A percentile compares a stretch with the other conserved stretches of the same genome.
Conservation (phyloP, 495 filamentous ascomycete species). For the Podospora australis region DNA sequence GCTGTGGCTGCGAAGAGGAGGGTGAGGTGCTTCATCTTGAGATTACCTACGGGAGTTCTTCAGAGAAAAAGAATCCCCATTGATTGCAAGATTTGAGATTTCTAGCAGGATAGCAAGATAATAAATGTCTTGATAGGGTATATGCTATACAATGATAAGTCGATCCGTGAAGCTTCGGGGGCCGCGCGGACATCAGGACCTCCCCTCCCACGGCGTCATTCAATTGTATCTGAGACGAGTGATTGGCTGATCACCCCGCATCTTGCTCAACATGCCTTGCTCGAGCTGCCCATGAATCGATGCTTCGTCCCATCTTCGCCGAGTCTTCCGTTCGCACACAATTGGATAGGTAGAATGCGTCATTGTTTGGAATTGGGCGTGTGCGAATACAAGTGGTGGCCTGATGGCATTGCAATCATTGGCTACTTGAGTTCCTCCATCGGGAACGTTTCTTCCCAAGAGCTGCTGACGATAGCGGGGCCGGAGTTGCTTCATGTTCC, state of each 20-base stretch:
- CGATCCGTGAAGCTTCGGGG: too few relatives aligned
- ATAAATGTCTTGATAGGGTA: too few relatives aligned
- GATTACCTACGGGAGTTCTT: not conserved
- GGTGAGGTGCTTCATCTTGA: conserved; percentile 34
- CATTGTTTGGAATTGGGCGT: too few relatives aligned
- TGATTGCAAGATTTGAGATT: not conserved
- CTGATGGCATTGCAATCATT: too few relatives aligned
- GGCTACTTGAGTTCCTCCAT: too few relatives aligned
- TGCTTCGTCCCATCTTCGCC: not conserved
- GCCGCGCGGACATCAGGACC: conserved; percentile 1
- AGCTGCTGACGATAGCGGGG: too few relatives aligned
- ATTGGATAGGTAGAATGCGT: not conserved
- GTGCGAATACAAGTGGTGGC: too few relatives aligned
- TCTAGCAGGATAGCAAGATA: too few relatives aligned
- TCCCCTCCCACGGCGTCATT: conserved; percentile 3
- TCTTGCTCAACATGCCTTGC: not conserved
- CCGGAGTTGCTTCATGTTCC: not conserved
- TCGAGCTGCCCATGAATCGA: not conserved
- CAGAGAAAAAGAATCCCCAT: not conserved
- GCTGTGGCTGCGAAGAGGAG: conserved; percentile 47
- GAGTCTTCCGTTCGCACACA: not conserved
- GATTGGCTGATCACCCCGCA: conserved; percentile 2
- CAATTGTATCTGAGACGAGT: not conserved
- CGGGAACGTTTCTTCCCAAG: too few relatives aligned
- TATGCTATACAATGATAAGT: too few relatives aligned